Conservation (phyloP, 768 basidiomycete species). For the Imleria badia region DNA sequence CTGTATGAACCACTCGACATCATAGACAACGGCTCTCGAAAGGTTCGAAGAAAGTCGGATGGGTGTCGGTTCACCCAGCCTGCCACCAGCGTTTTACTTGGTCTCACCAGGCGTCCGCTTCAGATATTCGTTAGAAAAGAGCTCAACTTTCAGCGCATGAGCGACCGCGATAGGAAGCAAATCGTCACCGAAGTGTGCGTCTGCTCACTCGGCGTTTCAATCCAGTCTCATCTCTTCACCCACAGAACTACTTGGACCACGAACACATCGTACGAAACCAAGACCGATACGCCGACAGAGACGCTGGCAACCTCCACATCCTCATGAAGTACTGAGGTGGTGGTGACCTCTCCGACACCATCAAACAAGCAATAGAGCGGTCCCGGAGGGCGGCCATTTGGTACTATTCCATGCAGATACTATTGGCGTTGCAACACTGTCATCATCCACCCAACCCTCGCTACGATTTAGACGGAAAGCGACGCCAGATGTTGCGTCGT, state of each 20-base stretch:
- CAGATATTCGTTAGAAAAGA: conserved; percentile 91
- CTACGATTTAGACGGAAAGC: conserved; percentile 40
- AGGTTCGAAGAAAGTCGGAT: conserved; percentile 83
- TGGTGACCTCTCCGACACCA: conserved; percentile 87
- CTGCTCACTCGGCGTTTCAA: too few species aligned
- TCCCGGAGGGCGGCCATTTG: conserved; percentile 94
- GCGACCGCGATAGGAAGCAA: conserved; percentile 92
- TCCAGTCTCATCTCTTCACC: background rate
- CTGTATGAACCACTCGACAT: conserved; percentile 86
- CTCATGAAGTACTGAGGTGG: conserved; percentile 99
- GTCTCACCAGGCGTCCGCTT: background rate
- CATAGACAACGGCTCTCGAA: conserved; percentile 94
- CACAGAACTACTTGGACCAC: conserved; percentile 86
- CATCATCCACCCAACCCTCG: conserved; percentile 67
- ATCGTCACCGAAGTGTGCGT: too few species aligned
- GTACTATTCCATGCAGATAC: conserved; percentile 93
- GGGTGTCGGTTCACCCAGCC: conserved; percentile 57
- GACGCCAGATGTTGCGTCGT: conserved; percentile 84
- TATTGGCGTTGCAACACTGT: conserved; percentile 87
- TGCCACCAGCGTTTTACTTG: conserved; percentile 6
- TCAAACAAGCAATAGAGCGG: conserved; percentile 73
- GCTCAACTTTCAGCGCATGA: conserved; percentile 97
- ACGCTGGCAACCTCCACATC: conserved; percentile 90
- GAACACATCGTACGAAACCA: conserved; percentile 96
- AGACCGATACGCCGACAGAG: conserved; percentile 88